Conservation (phyloP, 768 basidiomycete genomes). For the Pseudohyphozyma bogoriensis region DNA sequence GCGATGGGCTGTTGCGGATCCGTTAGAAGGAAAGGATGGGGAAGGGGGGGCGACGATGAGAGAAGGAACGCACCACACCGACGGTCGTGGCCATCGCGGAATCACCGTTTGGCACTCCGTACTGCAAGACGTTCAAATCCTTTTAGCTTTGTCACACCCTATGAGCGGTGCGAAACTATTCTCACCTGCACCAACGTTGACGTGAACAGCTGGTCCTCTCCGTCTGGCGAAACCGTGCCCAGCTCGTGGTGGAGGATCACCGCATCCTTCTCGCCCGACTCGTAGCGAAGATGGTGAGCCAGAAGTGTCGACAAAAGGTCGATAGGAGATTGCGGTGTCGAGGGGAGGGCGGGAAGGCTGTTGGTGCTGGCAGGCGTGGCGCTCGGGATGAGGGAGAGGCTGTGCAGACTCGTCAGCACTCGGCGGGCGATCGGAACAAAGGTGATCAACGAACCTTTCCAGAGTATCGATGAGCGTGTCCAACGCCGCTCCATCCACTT, state of each 20-base stretch:
- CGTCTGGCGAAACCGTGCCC: conserved; percentile 40
- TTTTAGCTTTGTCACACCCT: neutral
- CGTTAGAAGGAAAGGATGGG: neutral
- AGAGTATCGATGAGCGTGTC: neutral
- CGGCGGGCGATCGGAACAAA: neutral
- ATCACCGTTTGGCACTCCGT: conserved; percentile 47
- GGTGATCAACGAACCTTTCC: neutral
- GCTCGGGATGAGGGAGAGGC: conserved; percentile 16
- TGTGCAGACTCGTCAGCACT: neutral
- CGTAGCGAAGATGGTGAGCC: conserved; percentile 60
- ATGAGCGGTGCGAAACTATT: conserved; percentile 6
- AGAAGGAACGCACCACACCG: conserved; percentile 42
- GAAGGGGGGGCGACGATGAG: no score
- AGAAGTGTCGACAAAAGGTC: conserved; percentile 67
- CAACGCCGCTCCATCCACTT: neutral
- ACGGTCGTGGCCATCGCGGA: conserved; percentile 89
- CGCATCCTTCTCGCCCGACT: conserved; percentile 64
- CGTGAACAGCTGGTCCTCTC: conserved; percentile 18
- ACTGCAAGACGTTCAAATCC: conserved; percentile 46
- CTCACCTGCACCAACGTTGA: conserved; percentile 20
- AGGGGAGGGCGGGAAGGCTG: conserved; percentile 19
- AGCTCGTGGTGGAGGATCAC: conserved; percentile 80
- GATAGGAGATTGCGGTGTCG: conserved; percentile 41
- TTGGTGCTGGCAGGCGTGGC: neutral
- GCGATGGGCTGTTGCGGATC: conserved; percentile 56